phyloP scores from a whole-genome alignment of 805 yeast genomes.

The Wickerhamomyces chambardii region DNA sequence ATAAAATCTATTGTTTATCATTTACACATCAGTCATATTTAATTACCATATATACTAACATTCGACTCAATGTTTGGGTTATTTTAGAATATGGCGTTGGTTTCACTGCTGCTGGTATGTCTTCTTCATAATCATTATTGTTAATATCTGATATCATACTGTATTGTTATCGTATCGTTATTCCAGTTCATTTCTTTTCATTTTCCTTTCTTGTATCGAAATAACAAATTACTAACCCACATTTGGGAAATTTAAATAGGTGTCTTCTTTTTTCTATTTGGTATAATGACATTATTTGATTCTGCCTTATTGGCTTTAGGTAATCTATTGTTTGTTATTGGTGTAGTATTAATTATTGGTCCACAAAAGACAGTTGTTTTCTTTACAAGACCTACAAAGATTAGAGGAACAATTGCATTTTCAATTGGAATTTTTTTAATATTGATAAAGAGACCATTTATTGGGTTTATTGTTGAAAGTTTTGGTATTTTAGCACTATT shows the following conservation, averaged over 20 bases:
- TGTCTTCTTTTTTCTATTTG: slow-evolving; percentile 67
- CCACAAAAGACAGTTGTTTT: slow-evolving; percentile 73
- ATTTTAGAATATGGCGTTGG: slow-evolving; percentile 80
- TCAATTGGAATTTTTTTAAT: slow-evolving; percentile 68
- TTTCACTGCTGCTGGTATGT: slow-evolving; percentile 70
- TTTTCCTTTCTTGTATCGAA: no score
- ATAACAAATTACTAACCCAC: no score
- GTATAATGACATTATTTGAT: slow-evolving; percentile 81
- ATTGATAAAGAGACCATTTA: slow-evolving; percentile 63
- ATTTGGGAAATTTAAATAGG: slow-evolving; percentile 33
- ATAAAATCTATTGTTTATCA: no score
- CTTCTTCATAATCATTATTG: no score
- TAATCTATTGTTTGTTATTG: slow-evolving; percentile 48
- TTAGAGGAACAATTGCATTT: slow-evolving; percentile 82
- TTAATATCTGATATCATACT: no score
- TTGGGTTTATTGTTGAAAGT: slow-evolving; percentile 79
- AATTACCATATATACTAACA: no score
- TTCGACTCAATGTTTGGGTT: no score
- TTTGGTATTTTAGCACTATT: slow-evolving; percentile 86
- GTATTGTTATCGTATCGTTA: no score
- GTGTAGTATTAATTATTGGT: slow-evolving; percentile 81
- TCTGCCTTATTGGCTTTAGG: slow-evolving; percentile 86
- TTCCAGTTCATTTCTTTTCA: not conserved
- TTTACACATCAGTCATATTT: no score
- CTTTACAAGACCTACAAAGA: slow-evolving; percentile 79